Evolutionary conservation across 495 filamentous ascomycete species (phyloP), one percentile per base, ranked within the genome.

Genomic region (Talaromyces stipitatus): DNA sequence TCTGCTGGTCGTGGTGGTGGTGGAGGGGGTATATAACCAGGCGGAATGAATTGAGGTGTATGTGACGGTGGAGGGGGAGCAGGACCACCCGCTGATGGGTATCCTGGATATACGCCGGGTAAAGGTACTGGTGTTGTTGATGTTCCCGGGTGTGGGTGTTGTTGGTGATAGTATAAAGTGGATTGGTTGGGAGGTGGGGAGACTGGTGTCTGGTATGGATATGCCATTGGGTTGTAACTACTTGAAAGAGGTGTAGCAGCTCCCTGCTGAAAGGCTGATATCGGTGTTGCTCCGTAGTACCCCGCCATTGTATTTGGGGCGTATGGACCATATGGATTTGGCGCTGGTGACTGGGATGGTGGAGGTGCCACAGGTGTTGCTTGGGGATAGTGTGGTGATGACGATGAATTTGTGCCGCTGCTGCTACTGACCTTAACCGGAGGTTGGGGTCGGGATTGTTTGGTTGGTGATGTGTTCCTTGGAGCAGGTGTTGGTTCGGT

Each of bases 1-100:
- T 89, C 87, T 32, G 89, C 87, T 8, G 89, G 90, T 11, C 86
- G 88, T 2, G 87, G 89, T 0, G 92, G 92, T 18, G 92, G 92
- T 8, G 92, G 92, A 1, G 92, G 92, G 1, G 92, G 92, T 33
- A 96, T 82, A 67, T 95, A 97, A 16, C 91, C 91, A 16, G 83
- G 82, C 29, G 90, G 90, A 60, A 92, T 77, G 58, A 71, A 76
- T 38, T 73, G 69, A 11, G 66, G 62, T 12, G 72, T 60, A 23
- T 52, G 60, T 14, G 63, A 51, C 16, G 64, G 60, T 32, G 69
- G 59, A 30, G 73, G 62, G n/a, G 75, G 66, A 11, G 70, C 68
- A 43, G 61, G 73, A 52, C 65, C 64, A 54, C 68, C 71, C 5
- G 14, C 10, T 0, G 36, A 28, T 28, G 64, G 54, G 58, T 72